Percentiles rank a stretch among this genome's conserved stretches.
Conservation (phyloP, 148 eudicot species). For the Rhododendron molle region DNA sequence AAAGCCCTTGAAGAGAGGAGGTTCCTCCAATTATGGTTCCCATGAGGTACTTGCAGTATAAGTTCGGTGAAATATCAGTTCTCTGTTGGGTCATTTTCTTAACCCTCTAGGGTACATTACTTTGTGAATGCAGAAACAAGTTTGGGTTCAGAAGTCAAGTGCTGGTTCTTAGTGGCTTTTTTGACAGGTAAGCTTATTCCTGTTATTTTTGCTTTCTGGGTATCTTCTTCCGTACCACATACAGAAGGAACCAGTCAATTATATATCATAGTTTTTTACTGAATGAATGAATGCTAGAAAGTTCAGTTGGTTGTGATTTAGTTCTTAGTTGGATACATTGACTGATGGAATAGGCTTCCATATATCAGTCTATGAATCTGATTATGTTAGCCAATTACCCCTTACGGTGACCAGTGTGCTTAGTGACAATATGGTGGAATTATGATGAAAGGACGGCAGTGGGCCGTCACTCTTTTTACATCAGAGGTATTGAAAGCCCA, state of each 20-base stretch:
- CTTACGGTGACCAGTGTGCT: background rate
- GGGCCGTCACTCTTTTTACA: background rate
- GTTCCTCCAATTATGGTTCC: slow-evolving; percentile 48
- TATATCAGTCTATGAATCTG: background rate
- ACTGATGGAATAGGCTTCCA: background rate
- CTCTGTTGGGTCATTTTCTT: background rate
- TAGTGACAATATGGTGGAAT: background rate
- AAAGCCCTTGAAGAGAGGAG: slow-evolving; percentile 60
- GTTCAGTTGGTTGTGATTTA: background rate
- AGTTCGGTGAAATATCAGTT: background rate
- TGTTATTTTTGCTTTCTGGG: background rate
- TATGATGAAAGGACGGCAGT: background rate
- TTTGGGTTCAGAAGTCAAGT: slow-evolving; percentile 96
- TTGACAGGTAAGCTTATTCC: slow-evolving; percentile 35
- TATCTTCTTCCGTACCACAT: background rate
- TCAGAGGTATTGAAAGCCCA: background rate
- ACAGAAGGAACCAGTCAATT: background rate
- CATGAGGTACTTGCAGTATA: slow-evolving; percentile 58
- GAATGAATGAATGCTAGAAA: background rate
- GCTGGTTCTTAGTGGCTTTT: slow-evolving; percentile 63
- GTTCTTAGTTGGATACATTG: background rate
- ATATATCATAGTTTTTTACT: background rate
- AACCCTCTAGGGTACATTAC: background rate
- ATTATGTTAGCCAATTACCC: background rate
- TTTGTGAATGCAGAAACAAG: slow-evolving; percentile 63